Base-by-base conservation (phyloP, 2,329 filamentous ascomycete genomes). In the Clonostachys byssicola region DNA sequence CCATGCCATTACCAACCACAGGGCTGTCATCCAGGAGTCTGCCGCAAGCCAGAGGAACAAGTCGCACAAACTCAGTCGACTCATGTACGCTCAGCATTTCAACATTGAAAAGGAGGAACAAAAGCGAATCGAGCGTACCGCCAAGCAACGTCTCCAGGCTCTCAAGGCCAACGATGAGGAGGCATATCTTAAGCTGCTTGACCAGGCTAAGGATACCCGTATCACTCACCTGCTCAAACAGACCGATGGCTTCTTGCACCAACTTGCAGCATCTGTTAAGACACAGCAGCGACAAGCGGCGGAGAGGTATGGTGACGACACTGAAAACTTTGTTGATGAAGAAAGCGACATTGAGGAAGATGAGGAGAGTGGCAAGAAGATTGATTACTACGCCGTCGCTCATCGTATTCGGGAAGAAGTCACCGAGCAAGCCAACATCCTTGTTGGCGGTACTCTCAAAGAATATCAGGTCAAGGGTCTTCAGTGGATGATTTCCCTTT, bases 51-150 rank as follows among this genome's bases (percentile, higher is more conserved):
- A 92, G 63, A 84, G 81, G 56, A 80, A 75, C 60, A 92, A 94
- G 60, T 80, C 86, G 53, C 83, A 89, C 66, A 96, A 95, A 71
- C 80, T 97, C 45, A 90, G 91, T 55, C 88, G 89, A 48, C 80
- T 92, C 67, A 96, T 97, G 90, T 80, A 88, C 53, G 72, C 79
- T 48, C 92, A 96, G 51, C 94, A 99, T 67, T 88, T 92, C 69
- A 89, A 92, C 65, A 97, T 99, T 64, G 94, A 99, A 67, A 96
- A 96, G 72, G 94, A 99, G 75, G 94, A 99, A 72, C 92, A 97
- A 78, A 97, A 96, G 75, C 89, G 94, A 52, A 88, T 99, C 55
- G 94, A 99, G 73, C 83, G 94, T 54, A 99, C 92, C 10, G 94
- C 94, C 54, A 99, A 99, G 77, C 94, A 99, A 70, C 94, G 94